phyloP scores from a whole-genome alignment of 2,329 filamentous ascomycete species.

The Curvularia lunata region DNA sequence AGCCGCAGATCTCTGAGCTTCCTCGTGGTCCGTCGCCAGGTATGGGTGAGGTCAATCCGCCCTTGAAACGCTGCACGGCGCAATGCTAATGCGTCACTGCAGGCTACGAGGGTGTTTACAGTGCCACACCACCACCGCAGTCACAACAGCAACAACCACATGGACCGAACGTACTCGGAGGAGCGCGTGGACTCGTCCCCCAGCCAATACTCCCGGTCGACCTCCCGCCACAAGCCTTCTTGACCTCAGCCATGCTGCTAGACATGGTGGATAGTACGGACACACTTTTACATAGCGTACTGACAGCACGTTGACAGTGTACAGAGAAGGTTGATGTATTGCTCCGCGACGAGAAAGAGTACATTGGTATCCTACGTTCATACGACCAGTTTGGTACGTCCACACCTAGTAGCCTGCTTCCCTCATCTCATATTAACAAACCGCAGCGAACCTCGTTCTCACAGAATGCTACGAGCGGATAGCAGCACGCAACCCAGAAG shows the following conservation, averaged over 20 bases:
- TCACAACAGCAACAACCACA: conserved; percentile 52
- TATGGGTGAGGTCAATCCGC: conserved; percentile 31
- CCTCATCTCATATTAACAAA: not conserved
- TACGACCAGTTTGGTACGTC: conserved; percentile 95
- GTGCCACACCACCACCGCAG: conserved; percentile 55
- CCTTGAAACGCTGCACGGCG: conserved; percentile 8
- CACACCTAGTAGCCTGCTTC: not conserved
- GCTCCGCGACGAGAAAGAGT: conserved; percentile 89
- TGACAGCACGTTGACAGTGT: conserved; percentile 21
- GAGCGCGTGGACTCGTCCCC: conserved; percentile 29
- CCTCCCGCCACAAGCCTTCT: conserved; percentile 95
- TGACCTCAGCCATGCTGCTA: conserved; percentile 91
- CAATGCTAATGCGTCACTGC: conserved; percentile 25
- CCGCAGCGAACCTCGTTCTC: conserved; percentile 88
- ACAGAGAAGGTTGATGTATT: conserved; percentile 93
- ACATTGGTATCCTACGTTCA: conserved; percentile 88
- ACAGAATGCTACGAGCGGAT: conserved; percentile 91
- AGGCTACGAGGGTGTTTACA: conserved; percentile 48
- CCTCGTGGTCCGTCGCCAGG: conserved; percentile 32
- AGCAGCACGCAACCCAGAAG: conserved; percentile 65
- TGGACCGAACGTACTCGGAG: conserved; percentile 39
- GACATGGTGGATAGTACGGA: conserved; percentile 90
- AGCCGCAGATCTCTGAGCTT: conserved; percentile 29
- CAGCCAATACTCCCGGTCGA: conserved; percentile 42
- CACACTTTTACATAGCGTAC: conserved; percentile 9